Evolutionary conservation across 306 rosid genomes (phyloP).

Genomic region (Acacia acuminata): DNA sequence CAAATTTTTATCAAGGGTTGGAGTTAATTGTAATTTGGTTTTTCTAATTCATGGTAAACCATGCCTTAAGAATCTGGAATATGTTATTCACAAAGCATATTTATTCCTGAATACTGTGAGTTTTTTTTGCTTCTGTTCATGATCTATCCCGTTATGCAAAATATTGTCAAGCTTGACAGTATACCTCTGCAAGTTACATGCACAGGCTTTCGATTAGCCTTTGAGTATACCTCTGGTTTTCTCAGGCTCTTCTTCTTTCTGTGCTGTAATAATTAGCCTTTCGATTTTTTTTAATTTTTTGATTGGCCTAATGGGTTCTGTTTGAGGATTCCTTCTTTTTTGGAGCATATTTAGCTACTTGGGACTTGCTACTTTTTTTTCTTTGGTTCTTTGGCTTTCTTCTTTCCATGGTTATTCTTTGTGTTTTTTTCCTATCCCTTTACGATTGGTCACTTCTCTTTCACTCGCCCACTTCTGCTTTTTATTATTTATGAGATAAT

Average conservation of each 20-base stretch:
- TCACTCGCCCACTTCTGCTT: slow-evolving; percentile 30
- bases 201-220: too few relatives aligned
- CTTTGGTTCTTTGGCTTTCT: slow-evolving; percentile 35
- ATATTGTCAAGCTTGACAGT: too few relatives aligned
- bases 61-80: too few relatives aligned
- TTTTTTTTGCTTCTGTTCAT: too few relatives aligned
- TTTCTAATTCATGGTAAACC: too few relatives aligned
- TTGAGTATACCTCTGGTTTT: too few relatives aligned
- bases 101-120: too few relatives aligned
- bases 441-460: slow-evolving; percentile 36
- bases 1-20: too few relatives aligned
- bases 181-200: too few relatives aligned
- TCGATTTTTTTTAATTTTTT: slow-evolving; percentile 17
- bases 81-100: too few relatives aligned
- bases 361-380: slow-evolving; percentile 33
- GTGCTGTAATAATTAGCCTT: slow-evolving; percentile 12
- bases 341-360: slow-evolving; percentile 32
- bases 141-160: too few relatives aligned
- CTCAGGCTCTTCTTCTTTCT: not conserved
- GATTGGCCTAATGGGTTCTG: slow-evolving; percentile 34
- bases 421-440: slow-evolving; percentile 31
- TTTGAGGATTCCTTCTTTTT: slow-evolving; percentile 34
- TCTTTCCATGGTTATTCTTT: slow-evolving; percentile 40
- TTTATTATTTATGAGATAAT: slow-evolving; percentile 1
- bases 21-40: too few relatives aligned